Evolutionary conservation across 805 yeast genomes (phyloP), one percentile per base, ranked within the genome.

Genomic region (Candida succiphila): DNA sequence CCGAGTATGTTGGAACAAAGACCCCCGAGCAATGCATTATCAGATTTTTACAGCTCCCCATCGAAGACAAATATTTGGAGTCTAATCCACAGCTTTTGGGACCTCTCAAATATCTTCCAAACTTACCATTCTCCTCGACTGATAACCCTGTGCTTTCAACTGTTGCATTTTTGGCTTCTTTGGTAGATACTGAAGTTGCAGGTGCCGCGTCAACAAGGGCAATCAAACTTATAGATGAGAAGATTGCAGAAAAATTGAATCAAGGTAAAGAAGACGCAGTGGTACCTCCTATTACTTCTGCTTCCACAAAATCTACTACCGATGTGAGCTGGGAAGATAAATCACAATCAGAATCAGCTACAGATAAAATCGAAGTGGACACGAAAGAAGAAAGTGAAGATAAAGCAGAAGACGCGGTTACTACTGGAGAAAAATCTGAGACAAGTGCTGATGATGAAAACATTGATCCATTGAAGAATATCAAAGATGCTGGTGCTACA

Each of bases 61-160:
- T 83, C 40, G 95, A 87, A 52, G 95, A 86, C 54, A 61, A 69
- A 36, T 82, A 70, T 48, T 57, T 76, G 40, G 70, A 71, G 18
- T 61, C 70, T 22, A 52, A 59, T 24, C 56, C 44, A 26, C 61
- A 63, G 9, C 65, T 70, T 24, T 53, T 81, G 15, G 88, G 92
- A 1, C 83, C 94, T 12, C 66, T 88, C 42, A 82, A 78, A 50
- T 86, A 72, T 54, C 78, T 89, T 4, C 80, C 94, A 3, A 81
- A 85, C 52, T 67, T 89, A 32, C 95, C 97, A 12, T 79, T 84
- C 32, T 74, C 85, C 25, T 72, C 85, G 29, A 74, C 79, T 20
- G 97, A 92, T 45, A 92, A 92, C 55, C 98, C 99, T 2, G 87
- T 92, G 4, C 69, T 92, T 62, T 80, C 94, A 25, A 89, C 94